Evolutionary conservation across 2,329 filamentous ascomycete species (phyloP).

Genomic region (Pseudogymnoascus sp.): DNA sequence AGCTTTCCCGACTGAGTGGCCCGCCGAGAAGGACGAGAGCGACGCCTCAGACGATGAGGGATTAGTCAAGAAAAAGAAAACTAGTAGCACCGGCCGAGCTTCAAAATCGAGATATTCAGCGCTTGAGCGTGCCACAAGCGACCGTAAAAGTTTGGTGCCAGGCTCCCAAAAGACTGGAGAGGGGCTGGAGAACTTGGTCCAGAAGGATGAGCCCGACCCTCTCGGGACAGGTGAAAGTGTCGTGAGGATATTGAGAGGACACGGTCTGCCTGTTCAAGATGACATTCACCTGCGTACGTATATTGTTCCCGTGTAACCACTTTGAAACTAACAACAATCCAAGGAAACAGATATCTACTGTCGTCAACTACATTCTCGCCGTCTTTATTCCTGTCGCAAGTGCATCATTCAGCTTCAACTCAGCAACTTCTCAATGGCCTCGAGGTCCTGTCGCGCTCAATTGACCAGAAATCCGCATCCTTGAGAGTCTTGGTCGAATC

Average conservation of each 20-base stretch:
- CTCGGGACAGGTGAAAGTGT: conserved; percentile 84
- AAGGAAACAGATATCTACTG: conserved; percentile 85
- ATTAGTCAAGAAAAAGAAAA: conserved; percentile 27
- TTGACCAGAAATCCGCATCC: conserved; percentile 95
- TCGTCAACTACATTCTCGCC: conserved; percentile 95
- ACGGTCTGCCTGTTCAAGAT: conserved; percentile 76
- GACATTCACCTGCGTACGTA: conserved; percentile 66
- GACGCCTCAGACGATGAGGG: conserved; percentile 49
- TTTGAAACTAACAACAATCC: conserved; percentile 16
- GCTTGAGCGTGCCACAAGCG: conserved; percentile 67
- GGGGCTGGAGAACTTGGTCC: conserved; percentile 68
- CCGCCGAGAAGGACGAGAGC: conserved; percentile 67
- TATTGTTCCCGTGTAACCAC: background rate
- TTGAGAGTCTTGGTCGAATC: conserved; percentile 94
- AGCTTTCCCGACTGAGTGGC: conserved; percentile 78
- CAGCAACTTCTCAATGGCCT: conserved; percentile 72
- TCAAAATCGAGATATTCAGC: conserved; percentile 78
- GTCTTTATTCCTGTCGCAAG: conserved; percentile 81
- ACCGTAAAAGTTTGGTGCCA: conserved; percentile 54
- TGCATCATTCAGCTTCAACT: conserved; percentile 80
- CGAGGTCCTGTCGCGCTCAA: conserved; percentile 79
- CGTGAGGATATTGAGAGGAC: conserved; percentile 65
- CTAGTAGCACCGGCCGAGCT: conserved; percentile 44
- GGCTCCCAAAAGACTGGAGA: conserved; percentile 61
- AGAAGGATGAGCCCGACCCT: conserved; percentile 88